These are phyloP conservation scores for Saccharomyces hybrid DNA, from an alignment of 1,139 yeast genomes.

Conservation along the genomic window DNA sequence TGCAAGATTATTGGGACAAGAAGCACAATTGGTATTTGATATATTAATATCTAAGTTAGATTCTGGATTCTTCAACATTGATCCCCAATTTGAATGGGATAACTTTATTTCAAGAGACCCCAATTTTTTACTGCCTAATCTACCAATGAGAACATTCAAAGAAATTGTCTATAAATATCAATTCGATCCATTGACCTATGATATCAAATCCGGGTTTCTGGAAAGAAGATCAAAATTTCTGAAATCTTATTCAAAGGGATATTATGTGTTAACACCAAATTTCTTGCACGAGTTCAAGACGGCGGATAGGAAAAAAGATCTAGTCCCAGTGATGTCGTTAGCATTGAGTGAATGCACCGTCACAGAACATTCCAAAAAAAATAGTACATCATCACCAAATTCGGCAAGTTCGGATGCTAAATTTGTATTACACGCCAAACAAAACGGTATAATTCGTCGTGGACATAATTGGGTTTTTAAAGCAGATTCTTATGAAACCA, in stretches of 20 bases:
- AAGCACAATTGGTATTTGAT: conserved; percentile 59
- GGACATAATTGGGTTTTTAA: conserved; percentile 92
- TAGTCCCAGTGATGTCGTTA: conserved; percentile 76
- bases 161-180: conserved; percentile 61
- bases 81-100: conserved; percentile 82
- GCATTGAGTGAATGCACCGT: conserved; percentile 75
- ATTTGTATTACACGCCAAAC: conserved; percentile 71
- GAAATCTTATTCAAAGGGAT: conserved; percentile 81
- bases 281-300: conserved; percentile 86
- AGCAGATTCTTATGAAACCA: conserved; percentile 64
- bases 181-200: conserved; percentile 62
- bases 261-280: conserved; percentile 83
- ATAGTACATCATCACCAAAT: neutral
- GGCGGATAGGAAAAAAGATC: conserved; percentile 71
- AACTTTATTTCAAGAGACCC: conserved; percentile 65
- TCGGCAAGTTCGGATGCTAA: conserved; percentile 55
- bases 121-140: conserved; percentile 66
- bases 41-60: conserved; percentile 59
- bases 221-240: conserved; percentile 86
- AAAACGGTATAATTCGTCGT: conserved; percentile 57
- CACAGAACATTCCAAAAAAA: conserved; percentile 70
- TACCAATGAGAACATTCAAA: conserved; percentile 58
- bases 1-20: conserved; percentile 58
- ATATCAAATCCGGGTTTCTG: conserved; percentile 69
- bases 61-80: conserved; percentile 67